Conservation (phyloP, 768 basidiomycete species). For the Lactarius hengduanensis region DNA sequence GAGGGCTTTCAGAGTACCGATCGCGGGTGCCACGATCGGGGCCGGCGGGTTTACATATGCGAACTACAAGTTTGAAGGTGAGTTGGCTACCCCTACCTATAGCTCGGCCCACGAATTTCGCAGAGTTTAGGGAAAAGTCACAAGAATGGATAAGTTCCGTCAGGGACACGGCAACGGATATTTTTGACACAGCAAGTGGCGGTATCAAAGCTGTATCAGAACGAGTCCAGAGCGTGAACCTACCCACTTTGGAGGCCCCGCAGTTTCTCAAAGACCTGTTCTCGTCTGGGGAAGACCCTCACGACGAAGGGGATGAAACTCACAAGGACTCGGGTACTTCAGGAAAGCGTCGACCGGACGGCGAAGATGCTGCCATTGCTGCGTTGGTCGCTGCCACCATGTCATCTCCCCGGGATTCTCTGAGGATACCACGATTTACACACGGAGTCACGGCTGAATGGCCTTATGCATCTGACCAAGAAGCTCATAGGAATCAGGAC, state of each 20-base stretch:
- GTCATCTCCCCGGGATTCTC: constrained; percentile 68
- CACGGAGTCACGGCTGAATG: constrained; percentile 62
- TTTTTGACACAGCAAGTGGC: constrained; percentile 72
- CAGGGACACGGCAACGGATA: constrained; percentile 66
- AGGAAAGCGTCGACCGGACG: constrained; percentile 45
- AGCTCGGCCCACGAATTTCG: neutral
- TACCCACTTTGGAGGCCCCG: constrained; percentile 54
- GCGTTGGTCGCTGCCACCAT: constrained; percentile 75
- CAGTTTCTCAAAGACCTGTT: constrained; percentile 72
- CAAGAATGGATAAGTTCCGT: constrained; percentile 62
- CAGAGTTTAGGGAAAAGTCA: constrained; percentile 73
- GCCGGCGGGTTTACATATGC: constrained; percentile 92
- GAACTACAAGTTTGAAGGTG: constrained; percentile 96
- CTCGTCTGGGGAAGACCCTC: constrained; percentile 30
- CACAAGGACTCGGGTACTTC: constrained; percentile 39
- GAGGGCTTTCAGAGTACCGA: constrained; percentile 83
- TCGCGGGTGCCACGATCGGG: constrained; percentile 86
- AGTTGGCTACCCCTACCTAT: constrained; percentile 29
- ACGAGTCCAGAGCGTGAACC: constrained; percentile 58
- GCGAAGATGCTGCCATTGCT: constrained; percentile 64
- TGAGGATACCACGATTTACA: constrained; percentile 36
- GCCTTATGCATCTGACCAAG: constrained; percentile 88
- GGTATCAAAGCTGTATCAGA: constrained; percentile 58
- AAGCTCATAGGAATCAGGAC: constrained; percentile 95
- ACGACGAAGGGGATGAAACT: constrained; percentile 35